Percentiles rank a stretch among this genome's conserved stretches.
Evolutionary conservation across 768 basidiomycete genomes (phyloP).

Genomic region (Boletales sp.): DNA sequence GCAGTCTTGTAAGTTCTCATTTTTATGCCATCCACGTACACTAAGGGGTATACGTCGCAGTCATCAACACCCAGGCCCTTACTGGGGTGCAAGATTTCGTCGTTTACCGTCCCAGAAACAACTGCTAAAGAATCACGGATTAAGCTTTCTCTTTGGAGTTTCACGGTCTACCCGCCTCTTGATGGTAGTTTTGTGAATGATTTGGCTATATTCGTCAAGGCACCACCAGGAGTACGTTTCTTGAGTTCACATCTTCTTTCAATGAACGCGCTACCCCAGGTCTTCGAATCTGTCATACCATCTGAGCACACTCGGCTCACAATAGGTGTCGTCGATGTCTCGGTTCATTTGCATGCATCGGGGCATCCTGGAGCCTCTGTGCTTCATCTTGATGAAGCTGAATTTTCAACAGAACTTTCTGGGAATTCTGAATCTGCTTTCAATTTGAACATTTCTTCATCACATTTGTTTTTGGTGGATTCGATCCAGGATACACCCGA

Average conservation of each 20-base stretch:
- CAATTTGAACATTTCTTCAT: slow-evolving; percentile 42
- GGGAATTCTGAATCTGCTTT: slow-evolving; percentile 61
- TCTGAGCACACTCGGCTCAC: slow-evolving; percentile 76
- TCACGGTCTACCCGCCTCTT: slow-evolving; percentile 59
- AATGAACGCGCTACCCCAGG: slow-evolving; percentile 37
- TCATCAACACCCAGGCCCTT: slow-evolving; percentile 45
- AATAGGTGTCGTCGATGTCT: slow-evolving; percentile 64
- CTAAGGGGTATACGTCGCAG: slow-evolving; percentile 28
- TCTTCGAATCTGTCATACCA: slow-evolving; percentile 91
- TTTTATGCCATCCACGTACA: not conserved
- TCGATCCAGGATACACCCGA: slow-evolving; percentile 37
- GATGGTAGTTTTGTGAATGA: slow-evolving; percentile 64
- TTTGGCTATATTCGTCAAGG: slow-evolving; percentile 61
- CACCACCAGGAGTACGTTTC: slow-evolving; percentile 80
- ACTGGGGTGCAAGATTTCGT: slow-evolving; percentile 64
- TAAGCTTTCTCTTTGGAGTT: slow-evolving; percentile 57
- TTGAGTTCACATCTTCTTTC: not conserved
- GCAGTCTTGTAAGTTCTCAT: slow-evolving; percentile 49
- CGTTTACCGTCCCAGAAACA: slow-evolving; percentile 55
- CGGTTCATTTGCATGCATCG: slow-evolving; percentile 57
- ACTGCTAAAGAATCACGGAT: slow-evolving; percentile 77
- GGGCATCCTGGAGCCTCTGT: slow-evolving; percentile 64
- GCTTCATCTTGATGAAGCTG: slow-evolving; percentile 57
- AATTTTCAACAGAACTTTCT: slow-evolving; percentile 71
- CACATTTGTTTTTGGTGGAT: slow-evolving; percentile 55